Evolutionary conservation across 495 filamentous ascomycete genomes (phyloP).

Genomic region (Pseudoneurospora amorphoporcata): DNA sequence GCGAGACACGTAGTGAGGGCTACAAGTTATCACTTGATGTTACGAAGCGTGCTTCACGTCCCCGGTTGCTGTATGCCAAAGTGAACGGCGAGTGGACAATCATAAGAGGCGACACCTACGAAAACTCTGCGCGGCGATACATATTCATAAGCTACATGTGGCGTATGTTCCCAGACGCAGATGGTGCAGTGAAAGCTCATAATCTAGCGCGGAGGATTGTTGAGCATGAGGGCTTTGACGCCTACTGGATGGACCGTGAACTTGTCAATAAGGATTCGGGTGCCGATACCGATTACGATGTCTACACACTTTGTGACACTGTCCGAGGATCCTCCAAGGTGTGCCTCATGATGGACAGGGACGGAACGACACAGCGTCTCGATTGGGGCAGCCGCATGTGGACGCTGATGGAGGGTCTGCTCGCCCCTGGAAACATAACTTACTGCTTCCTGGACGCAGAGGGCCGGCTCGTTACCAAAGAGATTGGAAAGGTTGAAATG

Average conservation of each 20-base stretch:
- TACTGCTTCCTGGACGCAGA: neutral
- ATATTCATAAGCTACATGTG: neutral
- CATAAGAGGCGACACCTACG: neutral
- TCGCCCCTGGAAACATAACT: conserved; percentile 16
- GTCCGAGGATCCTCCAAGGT: conserved; percentile 6
- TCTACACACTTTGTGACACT: conserved; percentile 10
- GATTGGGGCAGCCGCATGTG: conserved; percentile 37
- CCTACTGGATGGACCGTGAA: neutral
- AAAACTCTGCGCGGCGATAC: neutral
- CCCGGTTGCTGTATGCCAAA: neutral
- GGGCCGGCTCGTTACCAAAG: neutral
- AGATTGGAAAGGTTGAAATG: conserved; percentile 9
- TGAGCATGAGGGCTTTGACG: neutral
- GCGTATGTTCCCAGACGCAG: neutral
- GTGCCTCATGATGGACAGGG: conserved; percentile 2
- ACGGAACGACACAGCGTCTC: neutral
- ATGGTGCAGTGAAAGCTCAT: neutral
- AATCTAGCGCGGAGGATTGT: neutral
- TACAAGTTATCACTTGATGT: neutral
- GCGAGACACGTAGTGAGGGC: neutral
- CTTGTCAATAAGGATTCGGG: neutral
- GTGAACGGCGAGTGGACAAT: neutral
- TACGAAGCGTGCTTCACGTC: neutral
- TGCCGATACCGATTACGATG: neutral
- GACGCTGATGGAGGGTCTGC: conserved; percentile 38